Evolutionary conservation across 306 rosid genomes (phyloP), one percentile per base, ranked within the genome.

Genomic region (Ochetophila trinervis): DNA sequence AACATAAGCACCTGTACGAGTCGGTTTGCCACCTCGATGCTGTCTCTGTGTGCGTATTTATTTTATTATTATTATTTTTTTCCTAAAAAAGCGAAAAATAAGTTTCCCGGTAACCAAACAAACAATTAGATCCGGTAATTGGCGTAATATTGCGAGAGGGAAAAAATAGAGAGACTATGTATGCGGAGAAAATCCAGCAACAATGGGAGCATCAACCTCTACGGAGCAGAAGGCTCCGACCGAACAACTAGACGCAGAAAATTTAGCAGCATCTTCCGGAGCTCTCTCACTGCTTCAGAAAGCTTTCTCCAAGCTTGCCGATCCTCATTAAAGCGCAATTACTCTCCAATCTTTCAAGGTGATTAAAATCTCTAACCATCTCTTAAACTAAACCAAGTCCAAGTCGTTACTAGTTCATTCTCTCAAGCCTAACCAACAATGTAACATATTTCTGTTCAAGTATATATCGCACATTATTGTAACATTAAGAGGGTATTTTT

Each of bases 161-260:
- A 40, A 9, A 19, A 50, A 1, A 50, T n/a, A 7, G n/a, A 10
- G 32, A 36, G 30, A 37, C 9, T 5, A 2, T 56, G 49, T 37
- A 42, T 20, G 63, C 54, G 53, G 69, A 57, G 70, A 48, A n/a
- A 58, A 73, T 58, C 68, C 24, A 35, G 73, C 18, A 19, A 50
- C 47, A 67, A 65, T 89, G 98, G 98, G 97, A 52, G 93, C 89
- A 21, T 84, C 98, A 20, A 53, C 71, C n/a, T 93, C 98, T 51
- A 60, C 85, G 54, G 87, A 74, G 78, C 79, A 79, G 51, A 56
- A 27, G 17, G 67, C 74, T 20, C 56, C 95, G 57, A 27, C 53
- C 60, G 95, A 93, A 16, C 97, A 86, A 66, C 73, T 69, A 13
- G 93, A 86, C 62, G 89, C 69, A 15, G 98, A 93, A 75, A 13